Conservation (phyloP, 2,329 filamentous ascomycete genomes). For the Penicillium sp. region DNA sequence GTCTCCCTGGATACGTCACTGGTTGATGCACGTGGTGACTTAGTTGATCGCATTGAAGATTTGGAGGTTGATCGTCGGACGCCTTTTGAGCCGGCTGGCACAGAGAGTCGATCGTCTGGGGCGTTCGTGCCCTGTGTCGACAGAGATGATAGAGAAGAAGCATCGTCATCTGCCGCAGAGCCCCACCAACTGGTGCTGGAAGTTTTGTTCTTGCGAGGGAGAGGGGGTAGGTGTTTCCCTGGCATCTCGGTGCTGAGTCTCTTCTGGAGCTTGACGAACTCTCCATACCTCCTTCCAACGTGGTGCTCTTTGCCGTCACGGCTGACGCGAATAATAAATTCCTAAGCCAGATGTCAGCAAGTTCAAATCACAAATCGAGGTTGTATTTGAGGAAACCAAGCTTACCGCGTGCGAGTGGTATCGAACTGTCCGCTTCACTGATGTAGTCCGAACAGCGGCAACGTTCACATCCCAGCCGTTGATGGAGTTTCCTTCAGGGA, state of each 20-base stretch:
- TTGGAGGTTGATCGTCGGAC: slow-evolving; percentile 31
- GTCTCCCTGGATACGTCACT: slow-evolving; percentile 51
- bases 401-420: slow-evolving; percentile 88
- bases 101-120: slow-evolving; percentile 37
- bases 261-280: slow-evolving; percentile 80
- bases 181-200: slow-evolving; percentile 63
- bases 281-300: slow-evolving; percentile 82
- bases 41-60: slow-evolving; percentile 31
- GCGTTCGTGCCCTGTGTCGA: slow-evolving; percentile 66
- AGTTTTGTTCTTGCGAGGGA: slow-evolving; percentile 91
- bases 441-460: slow-evolving; percentile 78
- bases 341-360: slow-evolving; percentile 49
- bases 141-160: slow-evolving; percentile 75
- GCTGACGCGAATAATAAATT: slow-evolving; percentile 88
- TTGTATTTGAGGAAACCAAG: slow-evolving; percentile 10
- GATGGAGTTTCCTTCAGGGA: slow-evolving; percentile 87
- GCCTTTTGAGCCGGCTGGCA: slow-evolving; percentile 32
- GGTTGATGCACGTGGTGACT: slow-evolving; percentile 37
- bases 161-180: slow-evolving; percentile 64
- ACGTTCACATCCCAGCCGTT: slow-evolving; percentile 98
- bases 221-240: slow-evolving; percentile 80
- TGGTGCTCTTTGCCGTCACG: slow-evolving; percentile 73
- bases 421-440: slow-evolving; percentile 80
- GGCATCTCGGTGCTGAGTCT: slow-evolving; percentile 80
- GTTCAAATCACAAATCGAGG: not conserved